phyloP scores from a whole-genome alignment of 768 basidiomycete species.

The Trametopsis cervina region DNA sequence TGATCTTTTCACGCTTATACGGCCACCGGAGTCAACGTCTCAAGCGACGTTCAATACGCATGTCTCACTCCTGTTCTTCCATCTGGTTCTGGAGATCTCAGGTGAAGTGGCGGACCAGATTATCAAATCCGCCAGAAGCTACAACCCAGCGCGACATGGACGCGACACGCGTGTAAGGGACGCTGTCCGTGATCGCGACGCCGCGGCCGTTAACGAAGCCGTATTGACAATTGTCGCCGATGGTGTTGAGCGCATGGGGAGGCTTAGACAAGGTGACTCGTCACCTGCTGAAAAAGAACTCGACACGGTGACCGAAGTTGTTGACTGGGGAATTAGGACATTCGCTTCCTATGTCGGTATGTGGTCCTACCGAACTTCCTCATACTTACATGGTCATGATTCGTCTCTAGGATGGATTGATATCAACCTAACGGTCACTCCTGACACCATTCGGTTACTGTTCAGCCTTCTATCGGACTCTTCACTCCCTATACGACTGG shows the following conservation, averaged over 20 bases:
- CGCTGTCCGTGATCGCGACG: conserved; percentile 85
- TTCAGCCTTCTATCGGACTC: conserved; percentile 77
- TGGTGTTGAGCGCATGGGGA: conserved; percentile 50
- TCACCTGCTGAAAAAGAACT: conserved; percentile 43
- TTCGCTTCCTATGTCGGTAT: conserved; percentile 91
- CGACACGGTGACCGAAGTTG: conserved; percentile 62
- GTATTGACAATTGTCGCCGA: conserved; percentile 80
- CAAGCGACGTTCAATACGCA: conserved; percentile 70
- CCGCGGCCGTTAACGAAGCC: conserved; percentile 77
- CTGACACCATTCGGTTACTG: conserved; percentile 76
- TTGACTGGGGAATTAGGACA: conserved; percentile 89
- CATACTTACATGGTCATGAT: conserved; percentile 4
- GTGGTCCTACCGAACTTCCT: conserved; percentile 27
- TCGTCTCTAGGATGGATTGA: conserved; percentile 87
- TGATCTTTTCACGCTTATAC: conserved; percentile 70
- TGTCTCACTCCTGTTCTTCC: conserved; percentile 84
- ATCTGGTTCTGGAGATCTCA: conserved; percentile 89
- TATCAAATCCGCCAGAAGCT: conserved; percentile 80
- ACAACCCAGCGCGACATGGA: conserved; percentile 59
- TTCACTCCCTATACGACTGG: conserved; percentile 73
- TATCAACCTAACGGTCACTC: conserved; percentile 92
- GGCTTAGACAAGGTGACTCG: conserved; percentile 40
- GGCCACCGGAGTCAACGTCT: conserved; percentile 47
- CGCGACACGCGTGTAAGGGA: conserved; percentile 86
- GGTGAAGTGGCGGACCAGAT: conserved; percentile 96